A percentile compares a stretch with the other conserved stretches of the same genome.
Conservation (phyloP, 208 protist species). For the Leishmania tarentolae region DNA sequence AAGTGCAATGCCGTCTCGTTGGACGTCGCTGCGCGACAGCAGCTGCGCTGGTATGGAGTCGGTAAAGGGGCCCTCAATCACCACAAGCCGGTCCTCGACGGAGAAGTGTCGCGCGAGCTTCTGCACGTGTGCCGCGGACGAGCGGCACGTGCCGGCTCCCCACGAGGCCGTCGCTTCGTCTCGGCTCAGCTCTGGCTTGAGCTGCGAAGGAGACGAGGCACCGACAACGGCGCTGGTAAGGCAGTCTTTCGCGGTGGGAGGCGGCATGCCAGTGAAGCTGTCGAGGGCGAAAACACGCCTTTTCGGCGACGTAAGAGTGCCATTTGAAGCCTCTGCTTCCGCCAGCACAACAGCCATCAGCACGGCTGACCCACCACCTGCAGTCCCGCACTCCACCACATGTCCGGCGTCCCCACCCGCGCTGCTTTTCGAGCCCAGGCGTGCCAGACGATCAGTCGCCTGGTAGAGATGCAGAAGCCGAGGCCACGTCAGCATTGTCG, state of each 20-base stretch:
- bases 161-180: slow-evolving; percentile 38
- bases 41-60: slow-evolving; percentile 50
- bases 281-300: slow-evolving; percentile 68
- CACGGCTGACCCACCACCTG: slow-evolving; percentile 67
- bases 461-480: slow-evolving; percentile 64
- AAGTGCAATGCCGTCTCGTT: slow-evolving; percentile 44
- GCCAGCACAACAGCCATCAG: slow-evolving; percentile 62
- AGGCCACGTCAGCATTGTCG: slow-evolving; percentile 83
- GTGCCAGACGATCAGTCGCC: slow-evolving; percentile 26
- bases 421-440: background rate
- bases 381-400: slow-evolving; percentile 80
- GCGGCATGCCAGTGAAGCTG: slow-evolving; percentile 76
- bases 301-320: background rate
- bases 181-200: background rate
- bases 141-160: slow-evolving; percentile 70
- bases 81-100: slow-evolving; percentile 57
- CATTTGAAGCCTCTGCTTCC: slow-evolving; percentile 24
- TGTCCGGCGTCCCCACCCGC: slow-evolving; percentile 19
- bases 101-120: slow-evolving; percentile 58
- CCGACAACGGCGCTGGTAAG: background rate
- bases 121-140: slow-evolving; percentile 38
- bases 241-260: slow-evolving; percentile 41
- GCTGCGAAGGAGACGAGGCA: background rate
- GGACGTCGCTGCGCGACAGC: slow-evolving; percentile 25
- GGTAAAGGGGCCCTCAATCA: slow-evolving; percentile 56